Percentiles rank a stretch among this genome's conserved stretches.
These are phyloP conservation scores for Amphirosellinia nigrospora DNA, from an alignment of 495 filamentous ascomycete genomes.

Conservation along the genomic window DNA sequence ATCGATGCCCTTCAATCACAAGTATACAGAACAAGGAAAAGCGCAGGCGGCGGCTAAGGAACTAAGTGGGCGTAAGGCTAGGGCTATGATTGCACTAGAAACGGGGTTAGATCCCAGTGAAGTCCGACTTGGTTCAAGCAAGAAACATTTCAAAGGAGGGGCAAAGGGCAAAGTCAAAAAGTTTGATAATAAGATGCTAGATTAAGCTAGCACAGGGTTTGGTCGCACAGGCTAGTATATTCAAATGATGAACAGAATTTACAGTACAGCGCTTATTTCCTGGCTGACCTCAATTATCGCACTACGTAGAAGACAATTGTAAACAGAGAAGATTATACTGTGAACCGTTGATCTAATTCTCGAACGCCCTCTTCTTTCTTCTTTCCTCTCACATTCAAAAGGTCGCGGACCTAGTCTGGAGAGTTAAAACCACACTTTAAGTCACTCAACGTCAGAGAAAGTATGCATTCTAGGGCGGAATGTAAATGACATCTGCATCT, in stretches of 20 bases:
- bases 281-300: neutral
- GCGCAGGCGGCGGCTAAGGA: slow-evolving; percentile 61
- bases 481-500: neutral
- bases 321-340: neutral
- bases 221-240: neutral
- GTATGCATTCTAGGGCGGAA: neutral
- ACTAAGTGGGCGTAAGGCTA: slow-evolving; percentile 82
- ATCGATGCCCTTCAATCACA: slow-evolving; percentile 80
- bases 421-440: neutral
- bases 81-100: slow-evolving; percentile 83
- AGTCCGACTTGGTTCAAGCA: slow-evolving; percentile 68
- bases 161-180: slow-evolving; percentile 63
- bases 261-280: neutral
- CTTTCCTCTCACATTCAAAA: too few species aligned
- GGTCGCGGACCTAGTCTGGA: neutral
- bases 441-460: neutral
- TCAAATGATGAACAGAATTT: neutral
- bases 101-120: slow-evolving; percentile 85
- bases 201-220: neutral
- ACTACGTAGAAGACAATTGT: neutral
- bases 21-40: slow-evolving; percentile 81
- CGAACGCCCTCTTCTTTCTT: neutral
- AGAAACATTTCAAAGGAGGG: slow-evolving; percentile 95
- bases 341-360: neutral
- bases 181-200: slow-evolving; percentile 41